Percentiles rank a stretch among this genome's conserved stretches.
Evolutionary conservation across 768 basidiomycete species (phyloP).

Genomic region (Boletus rubescentipes): DNA sequence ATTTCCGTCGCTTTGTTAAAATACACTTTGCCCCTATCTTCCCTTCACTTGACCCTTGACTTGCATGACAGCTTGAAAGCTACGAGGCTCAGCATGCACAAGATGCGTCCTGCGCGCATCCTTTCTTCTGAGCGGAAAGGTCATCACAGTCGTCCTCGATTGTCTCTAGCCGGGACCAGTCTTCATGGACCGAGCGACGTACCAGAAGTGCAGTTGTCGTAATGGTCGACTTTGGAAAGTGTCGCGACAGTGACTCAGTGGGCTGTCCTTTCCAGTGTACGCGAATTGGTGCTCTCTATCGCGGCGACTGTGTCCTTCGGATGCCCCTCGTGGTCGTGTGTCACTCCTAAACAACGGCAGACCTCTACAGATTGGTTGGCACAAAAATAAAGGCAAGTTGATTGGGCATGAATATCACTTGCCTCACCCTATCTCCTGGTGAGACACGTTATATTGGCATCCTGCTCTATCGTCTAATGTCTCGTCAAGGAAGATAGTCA

Average conservation of each 20-base stretch:
- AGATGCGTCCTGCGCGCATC: constrained; percentile 14
- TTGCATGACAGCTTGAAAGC: constrained; percentile 29
- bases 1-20: too few relatives aligned
- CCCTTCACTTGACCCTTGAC: too few relatives aligned
- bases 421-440: too few relatives aligned
- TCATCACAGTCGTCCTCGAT: constrained; percentile 29
- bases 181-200: constrained; percentile 26
- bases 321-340: constrained; percentile 2
- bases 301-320: constrained; percentile 14
- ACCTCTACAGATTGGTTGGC: too few relatives aligned
- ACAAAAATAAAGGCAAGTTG: too few relatives aligned
- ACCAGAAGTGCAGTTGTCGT: constrained; percentile 31
- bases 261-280: neutral
- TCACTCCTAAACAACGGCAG: too few relatives aligned
- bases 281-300: constrained; percentile 21
- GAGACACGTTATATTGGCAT: too few relatives aligned
- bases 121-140: constrained; percentile 33
- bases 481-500: too few relatives aligned
- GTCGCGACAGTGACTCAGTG: constrained; percentile 30
- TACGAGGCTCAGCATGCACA: constrained; percentile 31
- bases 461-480: too few relatives aligned
- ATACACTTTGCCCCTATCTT: too few relatives aligned
- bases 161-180: constrained; percentile 28
- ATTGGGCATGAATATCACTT: too few relatives aligned
- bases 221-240: constrained; percentile 26